Evolutionary conservation across 1,139 yeast genomes (phyloP), one percentile per base, ranked within the genome.

Genomic region (Hanseniaspora uvarum): DNA sequence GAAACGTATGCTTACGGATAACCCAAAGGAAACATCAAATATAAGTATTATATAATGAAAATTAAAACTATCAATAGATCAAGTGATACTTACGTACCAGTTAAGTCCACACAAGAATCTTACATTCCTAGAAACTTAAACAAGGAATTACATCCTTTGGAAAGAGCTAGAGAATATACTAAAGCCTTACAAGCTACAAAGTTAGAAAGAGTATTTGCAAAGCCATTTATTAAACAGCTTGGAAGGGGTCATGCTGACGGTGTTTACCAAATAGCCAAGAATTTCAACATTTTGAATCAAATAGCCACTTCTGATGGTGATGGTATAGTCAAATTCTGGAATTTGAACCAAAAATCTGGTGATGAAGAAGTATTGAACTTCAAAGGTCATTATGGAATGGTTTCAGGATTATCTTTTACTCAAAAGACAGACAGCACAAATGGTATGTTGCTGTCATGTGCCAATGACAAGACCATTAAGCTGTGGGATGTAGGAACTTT

Each of bases 241-340:
- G 98, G 99, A 2, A 78, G 81, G 60, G 98, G 98, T 12, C 98
- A 94, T 64, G 73, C 94, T 56, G 98, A 94, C 66, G 97, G 97
- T 53, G 87, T 94, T n/a, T 92, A 92, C 68, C 74, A 82, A 31
- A 77, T 94, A 52, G 95, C 96, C 12, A 84, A 83, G 66, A 85
- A 89, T 68, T 81, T 81, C 63, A 70, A 77, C 52, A 73, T 78
- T 40, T 75, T 89, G 53, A 84, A 80, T 64, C 81, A 81, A 62
- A 71, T 89, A 33, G 97, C 97, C 1, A 80, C 94, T 19, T 96
- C 96, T 6, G 81, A 94, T 6, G 98, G 95, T 37, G 99, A 94
- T 66, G 99, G 99, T 62, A 79, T 86, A 8, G 78, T 94, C 59
- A 94, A 94, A 68, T 83, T 86, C 64, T 94, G 98, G 98, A 87